Evolutionary conservation across 2,329 filamentous ascomycete genomes (phyloP).

Genomic region (Hypoxylon sp.): DNA sequence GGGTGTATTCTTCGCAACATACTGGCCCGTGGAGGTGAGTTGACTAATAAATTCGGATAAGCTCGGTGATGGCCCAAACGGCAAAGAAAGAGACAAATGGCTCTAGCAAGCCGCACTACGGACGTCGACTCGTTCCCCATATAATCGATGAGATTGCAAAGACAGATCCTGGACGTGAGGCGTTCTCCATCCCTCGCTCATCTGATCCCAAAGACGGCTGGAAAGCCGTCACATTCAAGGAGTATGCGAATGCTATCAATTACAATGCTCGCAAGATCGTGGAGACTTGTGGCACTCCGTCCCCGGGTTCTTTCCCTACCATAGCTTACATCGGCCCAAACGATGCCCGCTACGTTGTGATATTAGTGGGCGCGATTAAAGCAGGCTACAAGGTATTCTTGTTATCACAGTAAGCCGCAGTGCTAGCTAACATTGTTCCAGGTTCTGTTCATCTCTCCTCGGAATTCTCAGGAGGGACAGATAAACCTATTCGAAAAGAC

Average conservation of each 20-base stretch:
- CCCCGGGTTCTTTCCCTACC: slow-evolving; percentile 50
- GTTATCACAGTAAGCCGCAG: background rate
- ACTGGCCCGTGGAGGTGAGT: no score
- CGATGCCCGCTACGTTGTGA: slow-evolving; percentile 48
- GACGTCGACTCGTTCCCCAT: slow-evolving; percentile 54
- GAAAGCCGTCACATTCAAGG: slow-evolving; percentile 54
- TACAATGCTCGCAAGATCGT: slow-evolving; percentile 50
- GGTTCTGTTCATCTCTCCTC: slow-evolving; percentile 60
- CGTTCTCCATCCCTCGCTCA: slow-evolving; percentile 53
- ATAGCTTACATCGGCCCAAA: slow-evolving; percentile 61
- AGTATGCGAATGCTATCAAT: slow-evolving; percentile 58
- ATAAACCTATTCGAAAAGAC: slow-evolving; percentile 60
- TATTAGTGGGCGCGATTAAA: slow-evolving; percentile 47
- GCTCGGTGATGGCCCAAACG: background rate
- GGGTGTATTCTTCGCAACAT: no score
- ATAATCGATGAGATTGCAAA: slow-evolving; percentile 56
- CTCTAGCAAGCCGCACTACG: slow-evolving; percentile 20
- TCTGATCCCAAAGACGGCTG: slow-evolving; percentile 57
- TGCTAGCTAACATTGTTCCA: slow-evolving; percentile 25
- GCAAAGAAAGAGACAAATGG: background rate
- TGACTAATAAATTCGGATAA: background rate
- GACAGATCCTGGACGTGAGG: slow-evolving; percentile 53
- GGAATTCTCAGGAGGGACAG: slow-evolving; percentile 61
- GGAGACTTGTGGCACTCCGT: slow-evolving; percentile 18
- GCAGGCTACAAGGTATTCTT: slow-evolving; percentile 52